Base-by-base conservation (phyloP, 1,284 basidiomycete species). In the Xerocomus amazonicus region DNA sequence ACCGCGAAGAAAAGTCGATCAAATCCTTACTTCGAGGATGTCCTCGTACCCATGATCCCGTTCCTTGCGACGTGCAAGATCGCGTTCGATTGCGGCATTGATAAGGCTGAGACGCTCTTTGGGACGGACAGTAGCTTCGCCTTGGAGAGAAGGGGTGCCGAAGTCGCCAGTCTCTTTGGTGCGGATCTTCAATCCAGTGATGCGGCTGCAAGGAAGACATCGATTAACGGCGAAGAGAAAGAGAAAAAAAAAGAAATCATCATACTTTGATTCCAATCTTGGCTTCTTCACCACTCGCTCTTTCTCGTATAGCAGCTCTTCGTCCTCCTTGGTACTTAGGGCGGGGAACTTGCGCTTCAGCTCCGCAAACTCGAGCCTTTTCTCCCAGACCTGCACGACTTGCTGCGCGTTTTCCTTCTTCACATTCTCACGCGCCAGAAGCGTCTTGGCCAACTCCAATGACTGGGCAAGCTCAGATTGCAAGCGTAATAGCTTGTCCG, bases 31-130 rank as follows among this genome's bases (percentile, higher is more conserved):
- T 69, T 94, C 91, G 55, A 90, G 79, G 47, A 78, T 76, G 61
- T 96, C 92, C 59, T 96, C 92, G 87, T 92, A 95, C 38, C 83
- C 78, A 47, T 84, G 78, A 61, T 95, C 90, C 47, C 78, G 74
- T 55, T 89, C 90, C 65, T 86, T 88, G 64, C 83, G 83, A 41
- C 75, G 74, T 6, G 74, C 72, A 54, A 93, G 65, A 43, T 83
- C 78, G 14, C 78, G 73, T 53, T 95, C 91, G 60, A 92, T 79
- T 45, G 80, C 76, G 34, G 78, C 75, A 38, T 78, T 77, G 52
- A 93, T 82, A 5, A 76, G 69, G 7, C 74, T 73, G 38, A 78
- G 69, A 33, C 88, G 82, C 50, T 92, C 89, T 61, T 74, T 82
- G 3, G 85, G 87, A 9, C 76, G 75, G 29, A 86, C 74, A 6